Base-by-base conservation (phyloP, 768 basidiomycete genomes). In the Tulasnella sp. region DNA sequence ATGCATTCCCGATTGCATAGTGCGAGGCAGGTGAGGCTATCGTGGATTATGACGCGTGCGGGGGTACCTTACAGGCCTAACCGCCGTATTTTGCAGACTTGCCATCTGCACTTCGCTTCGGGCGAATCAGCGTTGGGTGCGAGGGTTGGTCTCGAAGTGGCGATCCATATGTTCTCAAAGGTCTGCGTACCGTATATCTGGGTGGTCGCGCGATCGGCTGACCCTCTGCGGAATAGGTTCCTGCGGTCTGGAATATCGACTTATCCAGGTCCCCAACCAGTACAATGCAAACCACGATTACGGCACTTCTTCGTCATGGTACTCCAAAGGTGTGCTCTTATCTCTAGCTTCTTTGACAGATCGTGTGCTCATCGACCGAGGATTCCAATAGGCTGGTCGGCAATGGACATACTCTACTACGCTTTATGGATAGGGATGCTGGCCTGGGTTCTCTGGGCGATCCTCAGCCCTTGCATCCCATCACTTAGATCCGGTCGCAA, bases 71-170 rank as follows among this genome's bases (percentile, higher is more conserved):
- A 58, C 17, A 67, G 19, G 29, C 19, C 71, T 54, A n/a, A 71
- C 75, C 36, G 31, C 42, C 72, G 37, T 77, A 25, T n/a, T 75
- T 29, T 79, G 95, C 94, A 42, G 96, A 98, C 81, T 85, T 98
- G 7, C 96, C 96, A 11, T 89, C 90, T 70, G 85, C 89, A 11
- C 82, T 97, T 74, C 87, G 95, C 22, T 91, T 98, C 75, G 96
- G 96, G 19, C 87, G 89, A 78, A 91, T 97, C 0, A 89, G 93
- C 79, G 89, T 98, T 0, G 91, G 89, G 22, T 98, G 96, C 80
- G 96, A 98, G 85, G 96, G 96, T 31, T 98, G 92, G 91, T 89
- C 87, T 49, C 84, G 86, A 39, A 88, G 93, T 4, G 94, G 93
- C 0, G 96, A 98, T 83, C 86, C 89, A 1, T 89, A 90, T 82